A percentile compares a stretch with the other conserved stretches of the same genome.
phyloP scores from a whole-genome alignment of 2,329 filamentous ascomycete species.

The Apiospora rasikravindrae region DNA sequence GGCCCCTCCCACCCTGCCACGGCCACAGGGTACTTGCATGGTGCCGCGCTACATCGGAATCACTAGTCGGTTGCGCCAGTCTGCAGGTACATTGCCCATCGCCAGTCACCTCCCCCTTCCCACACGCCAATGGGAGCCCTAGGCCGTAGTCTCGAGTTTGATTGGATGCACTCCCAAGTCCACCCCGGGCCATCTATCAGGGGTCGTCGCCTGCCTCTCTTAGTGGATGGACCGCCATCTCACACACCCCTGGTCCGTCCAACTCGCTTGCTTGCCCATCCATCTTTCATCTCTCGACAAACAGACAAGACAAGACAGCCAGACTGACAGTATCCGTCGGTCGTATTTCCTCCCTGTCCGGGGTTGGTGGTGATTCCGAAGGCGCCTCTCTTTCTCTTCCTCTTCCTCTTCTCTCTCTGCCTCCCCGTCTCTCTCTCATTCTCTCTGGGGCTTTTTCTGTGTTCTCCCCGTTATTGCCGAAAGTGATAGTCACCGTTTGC shows the following conservation, averaged over 20 bases:
- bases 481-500: neutral
- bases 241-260: neutral
- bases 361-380: slow-evolving; percentile 1
- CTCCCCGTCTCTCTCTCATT: slow-evolving; percentile 21
- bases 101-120: neutral
- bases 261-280: neutral
- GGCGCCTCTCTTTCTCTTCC: neutral
- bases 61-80: slow-evolving; percentile 6
- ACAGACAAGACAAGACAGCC: no score
- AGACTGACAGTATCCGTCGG: neutral
- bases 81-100: slow-evolving; percentile 10
- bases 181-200: neutral
- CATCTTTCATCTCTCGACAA: neutral
- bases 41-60: slow-evolving; percentile 2
- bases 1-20: neutral
- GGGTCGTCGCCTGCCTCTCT: neutral
- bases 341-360: neutral
- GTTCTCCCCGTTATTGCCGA: neutral
- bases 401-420: neutral
- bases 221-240: neutral
- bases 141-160: neutral
- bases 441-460: neutral
- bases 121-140: slow-evolving; percentile 6
- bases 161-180: neutral
- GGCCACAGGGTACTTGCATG: slow-evolving; percentile 1